phyloP scores from a whole-genome alignment of 192 early-diverging fungal genomes.

The Jimgerdemannia flammicorona region DNA sequence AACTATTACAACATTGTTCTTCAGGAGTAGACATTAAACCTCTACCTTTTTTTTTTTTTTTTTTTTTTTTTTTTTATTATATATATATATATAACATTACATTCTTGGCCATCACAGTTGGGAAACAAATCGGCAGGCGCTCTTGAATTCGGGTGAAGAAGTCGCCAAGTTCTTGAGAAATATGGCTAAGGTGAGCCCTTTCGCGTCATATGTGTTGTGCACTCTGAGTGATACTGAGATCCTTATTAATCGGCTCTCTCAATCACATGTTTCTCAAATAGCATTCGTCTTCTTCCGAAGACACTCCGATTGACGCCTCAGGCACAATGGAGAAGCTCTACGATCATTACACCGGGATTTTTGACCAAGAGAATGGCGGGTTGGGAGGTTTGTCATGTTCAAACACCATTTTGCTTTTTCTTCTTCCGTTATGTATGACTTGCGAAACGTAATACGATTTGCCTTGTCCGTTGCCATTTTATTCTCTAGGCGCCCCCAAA shows the following conservation, averaged over 20 bases:
- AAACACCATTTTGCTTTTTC: background rate
- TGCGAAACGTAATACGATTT: too few relatives aligned
- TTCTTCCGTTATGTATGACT: too few relatives aligned
- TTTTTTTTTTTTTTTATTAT: too few relatives aligned
- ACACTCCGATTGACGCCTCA: background rate
- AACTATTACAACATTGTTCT: too few relatives aligned
- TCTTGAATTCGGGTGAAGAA: background rate
- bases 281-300: background rate
- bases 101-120: background rate
- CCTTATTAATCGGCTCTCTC: too few relatives aligned
- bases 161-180: background rate
- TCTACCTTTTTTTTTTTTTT: background rate
- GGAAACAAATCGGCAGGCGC: background rate
- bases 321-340: constrained; percentile 18
- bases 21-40: too few relatives aligned
- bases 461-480: background rate
- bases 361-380: constrained; percentile 49
- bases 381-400: constrained; percentile 28
- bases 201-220: background rate
- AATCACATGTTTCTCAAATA: background rate
- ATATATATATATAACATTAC: too few relatives aligned
- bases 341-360: constrained; percentile 27
- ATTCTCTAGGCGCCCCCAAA: constrained; percentile 39
- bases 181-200: background rate
- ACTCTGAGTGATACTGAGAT: too few relatives aligned